phyloP scores from a whole-genome alignment of 1,139 yeast genomes.

The Sugiyamaella grinbergsii region DNA sequence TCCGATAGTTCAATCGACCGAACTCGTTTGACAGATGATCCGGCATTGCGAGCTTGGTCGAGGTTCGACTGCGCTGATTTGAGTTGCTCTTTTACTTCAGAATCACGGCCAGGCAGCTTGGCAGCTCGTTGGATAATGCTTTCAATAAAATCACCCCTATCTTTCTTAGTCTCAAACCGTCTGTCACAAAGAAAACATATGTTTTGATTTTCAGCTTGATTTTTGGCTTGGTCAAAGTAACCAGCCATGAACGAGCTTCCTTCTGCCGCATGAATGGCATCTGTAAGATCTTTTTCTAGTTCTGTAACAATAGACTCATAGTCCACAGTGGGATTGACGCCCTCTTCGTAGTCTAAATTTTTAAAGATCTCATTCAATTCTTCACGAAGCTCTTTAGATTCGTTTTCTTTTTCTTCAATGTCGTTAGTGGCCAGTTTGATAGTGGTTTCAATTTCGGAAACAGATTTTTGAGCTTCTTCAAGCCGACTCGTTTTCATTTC shows the following conservation, averaged over 20 bases:
- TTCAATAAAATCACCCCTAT: slow-evolving; percentile 42
- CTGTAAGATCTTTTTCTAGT: slow-evolving; percentile 61
- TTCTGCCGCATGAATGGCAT: slow-evolving; percentile 62
- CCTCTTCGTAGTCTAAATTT: slow-evolving; percentile 7
- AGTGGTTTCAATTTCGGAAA: slow-evolving; percentile 21
- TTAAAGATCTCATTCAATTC: slow-evolving; percentile 30
- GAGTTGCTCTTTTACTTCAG: slow-evolving; percentile 38
- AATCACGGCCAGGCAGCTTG: slow-evolving; percentile 23
- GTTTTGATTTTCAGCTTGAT: slow-evolving; percentile 50
- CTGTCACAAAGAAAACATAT: slow-evolving; percentile 67
- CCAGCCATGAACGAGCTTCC: slow-evolving; percentile 65
- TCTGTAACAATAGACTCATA: slow-evolving; percentile 45
- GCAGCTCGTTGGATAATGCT: slow-evolving; percentile 42
- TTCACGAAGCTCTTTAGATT: slow-evolving; percentile 26
- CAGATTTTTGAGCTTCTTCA: slow-evolving; percentile 17
- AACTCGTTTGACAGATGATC: slow-evolving; percentile 11
- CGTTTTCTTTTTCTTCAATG: slow-evolving; percentile 29
- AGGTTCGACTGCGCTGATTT: slow-evolving; percentile 22
- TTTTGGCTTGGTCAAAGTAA: slow-evolving; percentile 65
- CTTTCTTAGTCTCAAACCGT: slow-evolving; percentile 51
- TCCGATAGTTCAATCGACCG: slow-evolving; percentile 9
- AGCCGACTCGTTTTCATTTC: neutral
- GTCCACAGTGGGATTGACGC: slow-evolving; percentile 8
- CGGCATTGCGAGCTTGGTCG: slow-evolving; percentile 11
- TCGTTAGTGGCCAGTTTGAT: slow-evolving; percentile 26